Evolutionary conservation across 768 basidiomycete genomes (phyloP).

Genomic region (Hysterangium stoloniferum): DNA sequence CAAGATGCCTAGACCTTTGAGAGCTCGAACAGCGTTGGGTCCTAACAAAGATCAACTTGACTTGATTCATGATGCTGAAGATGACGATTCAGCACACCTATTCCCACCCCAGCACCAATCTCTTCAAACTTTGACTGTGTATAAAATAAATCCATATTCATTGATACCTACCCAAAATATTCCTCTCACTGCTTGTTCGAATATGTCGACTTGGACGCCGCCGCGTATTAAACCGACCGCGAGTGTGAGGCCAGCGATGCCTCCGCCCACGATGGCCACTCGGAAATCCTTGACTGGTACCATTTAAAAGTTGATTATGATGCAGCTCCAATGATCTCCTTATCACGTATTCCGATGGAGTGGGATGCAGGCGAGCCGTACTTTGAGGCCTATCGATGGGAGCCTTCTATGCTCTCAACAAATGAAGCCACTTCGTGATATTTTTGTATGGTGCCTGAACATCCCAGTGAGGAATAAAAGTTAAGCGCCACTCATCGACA

Average conservation of each 20-base stretch:
- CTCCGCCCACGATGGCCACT: conserved; percentile 49
- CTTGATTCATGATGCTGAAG: neutral
- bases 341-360: neutral
- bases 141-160: neutral
- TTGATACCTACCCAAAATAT: neutral
- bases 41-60: conserved; percentile 24
- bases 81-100: conserved; percentile 28
- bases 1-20: conserved; percentile 37
- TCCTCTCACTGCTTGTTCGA: conserved; percentile 40
- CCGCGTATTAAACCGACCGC: conserved; percentile 35
- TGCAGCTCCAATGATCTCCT: neutral
- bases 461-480: too few species aligned
- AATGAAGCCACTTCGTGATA: neutral
- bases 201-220: conserved; percentile 41
- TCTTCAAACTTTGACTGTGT: conserved; percentile 43
- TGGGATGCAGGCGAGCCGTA: neutral
- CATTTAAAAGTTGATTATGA: neutral
- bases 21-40: conserved; percentile 40
- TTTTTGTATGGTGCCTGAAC: neutral
- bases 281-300: conserved; percentile 32
- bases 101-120: conserved; percentile 47
- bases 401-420: neutral
- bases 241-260: conserved; percentile 44
- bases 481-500: too few species aligned
- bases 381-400: neutral